Evolutionary conservation across 2,329 filamentous ascomycete genomes (phyloP).

Genomic region (Didymella segeticola): DNA sequence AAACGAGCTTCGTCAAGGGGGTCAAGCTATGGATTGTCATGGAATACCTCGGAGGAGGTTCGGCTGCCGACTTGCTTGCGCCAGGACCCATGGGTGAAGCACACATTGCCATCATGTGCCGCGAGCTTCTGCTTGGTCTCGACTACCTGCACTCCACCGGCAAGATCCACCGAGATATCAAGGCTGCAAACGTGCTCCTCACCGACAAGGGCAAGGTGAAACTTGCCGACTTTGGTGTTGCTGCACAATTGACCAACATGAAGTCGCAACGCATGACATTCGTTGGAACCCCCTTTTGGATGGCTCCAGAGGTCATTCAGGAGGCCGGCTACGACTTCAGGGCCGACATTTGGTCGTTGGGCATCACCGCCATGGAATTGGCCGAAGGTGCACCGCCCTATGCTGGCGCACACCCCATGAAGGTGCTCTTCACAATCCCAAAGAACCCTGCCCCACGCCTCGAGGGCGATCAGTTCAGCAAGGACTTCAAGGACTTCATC

Average conservation of each 20-base stretch:
- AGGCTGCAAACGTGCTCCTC: slow-evolving; percentile 95
- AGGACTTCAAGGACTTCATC: slow-evolving; percentile 93
- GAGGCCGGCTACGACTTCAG: slow-evolving; percentile 98
- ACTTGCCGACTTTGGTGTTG: slow-evolving; percentile 95
- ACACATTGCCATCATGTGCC: slow-evolving; percentile 93
- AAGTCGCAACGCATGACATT: slow-evolving; percentile 98
- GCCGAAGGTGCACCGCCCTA: slow-evolving; percentile 93
- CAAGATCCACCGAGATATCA: slow-evolving; percentile 97
- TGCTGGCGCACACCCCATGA: slow-evolving; percentile 97
- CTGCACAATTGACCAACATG: slow-evolving; percentile 94
- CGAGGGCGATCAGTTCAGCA: slow-evolving; percentile 80
- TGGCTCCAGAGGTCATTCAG: slow-evolving; percentile 98
- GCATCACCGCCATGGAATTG: slow-evolving; percentile 91
- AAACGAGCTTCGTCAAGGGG: slow-evolving; percentile 92
- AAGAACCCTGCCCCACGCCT: slow-evolving; percentile 86
- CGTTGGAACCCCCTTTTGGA: slow-evolving; percentile 93
- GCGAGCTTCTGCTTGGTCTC: slow-evolving; percentile 85
- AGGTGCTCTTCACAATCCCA: slow-evolving; percentile 93
- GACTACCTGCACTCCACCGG: slow-evolving; percentile 93
- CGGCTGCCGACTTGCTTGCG: slow-evolving; percentile 92
- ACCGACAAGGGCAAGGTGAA: slow-evolving; percentile 91
- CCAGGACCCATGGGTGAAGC: slow-evolving; percentile 85
- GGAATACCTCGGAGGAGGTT: slow-evolving; percentile 95
- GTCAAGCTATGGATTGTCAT: slow-evolving; percentile 99
- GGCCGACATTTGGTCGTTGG: slow-evolving; percentile 96